A percentile compares a stretch with the other conserved stretches of the same genome.
These are phyloP conservation scores for Microcos paniculata DNA, from an alignment of 345 rosid species.

Conservation along the genomic window DNA sequence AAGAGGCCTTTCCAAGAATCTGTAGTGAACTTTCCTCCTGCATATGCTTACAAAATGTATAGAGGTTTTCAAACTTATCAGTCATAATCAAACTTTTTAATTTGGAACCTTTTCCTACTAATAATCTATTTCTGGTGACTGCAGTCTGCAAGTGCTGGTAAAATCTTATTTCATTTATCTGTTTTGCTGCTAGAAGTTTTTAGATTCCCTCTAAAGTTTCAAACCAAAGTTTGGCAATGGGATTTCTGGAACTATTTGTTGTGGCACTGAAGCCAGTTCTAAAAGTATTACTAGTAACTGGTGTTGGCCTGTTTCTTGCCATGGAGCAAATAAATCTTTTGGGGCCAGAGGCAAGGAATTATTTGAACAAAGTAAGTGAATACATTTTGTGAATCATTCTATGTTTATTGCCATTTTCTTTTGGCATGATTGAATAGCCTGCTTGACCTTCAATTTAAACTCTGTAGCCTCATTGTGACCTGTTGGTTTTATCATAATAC, in stretches of 20 bases:
- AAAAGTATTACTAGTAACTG: slow-evolving; percentile 40
- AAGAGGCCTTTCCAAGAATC: too few species aligned
- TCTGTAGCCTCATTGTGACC: not conserved
- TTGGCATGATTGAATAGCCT: not conserved
- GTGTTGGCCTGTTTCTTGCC: slow-evolving; percentile 39
- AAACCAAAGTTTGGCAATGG: slow-evolving; percentile 19
- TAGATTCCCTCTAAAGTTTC: not conserved
- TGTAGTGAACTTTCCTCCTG: too few species aligned
- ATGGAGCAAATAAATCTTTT: slow-evolving; percentile 15
- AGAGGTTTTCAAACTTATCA: too few species aligned
- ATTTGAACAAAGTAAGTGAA: too few species aligned
- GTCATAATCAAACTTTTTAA: too few species aligned
- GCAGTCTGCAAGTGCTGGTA: too few species aligned
- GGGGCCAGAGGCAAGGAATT: too few species aligned
- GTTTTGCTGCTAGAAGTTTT: not conserved
- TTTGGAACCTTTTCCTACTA: too few species aligned
- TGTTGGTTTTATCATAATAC: not conserved
- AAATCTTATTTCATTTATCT: too few species aligned
- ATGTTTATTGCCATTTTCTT: not conserved
- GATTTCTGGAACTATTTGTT: too few species aligned
- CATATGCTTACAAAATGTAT: too few species aligned
- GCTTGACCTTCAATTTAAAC: not conserved
- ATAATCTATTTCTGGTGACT: too few species aligned
- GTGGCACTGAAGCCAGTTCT: slow-evolving; percentile 37
- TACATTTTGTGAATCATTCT: not conserved